A percentile compares a stretch with the other conserved stretches of the same genome.
phyloP scores from a whole-genome alignment of 2,329 filamentous ascomycete genomes.

The Diaporthe citri region DNA sequence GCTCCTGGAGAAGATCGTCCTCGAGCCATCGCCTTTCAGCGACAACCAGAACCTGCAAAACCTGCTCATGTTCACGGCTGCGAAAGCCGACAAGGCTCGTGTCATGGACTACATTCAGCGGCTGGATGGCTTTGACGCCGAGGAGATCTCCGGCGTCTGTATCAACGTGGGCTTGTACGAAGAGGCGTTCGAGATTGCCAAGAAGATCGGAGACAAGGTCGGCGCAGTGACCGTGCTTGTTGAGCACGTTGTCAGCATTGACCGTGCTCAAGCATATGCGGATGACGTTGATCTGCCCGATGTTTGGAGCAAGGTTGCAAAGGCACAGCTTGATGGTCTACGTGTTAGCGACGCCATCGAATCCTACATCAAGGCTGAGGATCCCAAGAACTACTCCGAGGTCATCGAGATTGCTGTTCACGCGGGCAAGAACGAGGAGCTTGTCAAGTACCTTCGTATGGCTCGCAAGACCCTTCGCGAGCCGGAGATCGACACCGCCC shows the following conservation, averaged over 20 bases:
- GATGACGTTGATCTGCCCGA: conserved; percentile 94
- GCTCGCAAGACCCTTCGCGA: conserved; percentile 96
- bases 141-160: conserved; percentile 93
- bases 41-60: conserved; percentile 98
- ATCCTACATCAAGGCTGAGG: conserved; percentile 95
- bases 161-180: conserved; percentile 96
- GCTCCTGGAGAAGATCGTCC: conserved; percentile 97
- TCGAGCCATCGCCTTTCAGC: conserved; percentile 99
- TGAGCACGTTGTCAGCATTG: conserved; percentile 97
- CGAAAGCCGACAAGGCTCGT: conserved; percentile 94
- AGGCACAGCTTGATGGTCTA: conserved; percentile 96
- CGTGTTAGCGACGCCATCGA: conserved; percentile 93
- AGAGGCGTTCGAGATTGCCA: conserved; percentile 98
- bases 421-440: conserved; percentile 96
- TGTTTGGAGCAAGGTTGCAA: conserved; percentile 98
- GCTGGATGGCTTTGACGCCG: conserved; percentile 88
- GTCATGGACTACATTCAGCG: conserved; percentile 97
- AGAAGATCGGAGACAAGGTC: conserved; percentile 92
- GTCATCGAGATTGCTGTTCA: conserved; percentile 96
- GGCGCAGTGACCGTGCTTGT: conserved; percentile 93
- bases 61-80: conserved; percentile 93
- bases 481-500: conserved; percentile 89
- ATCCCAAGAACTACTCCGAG: conserved; percentile 92
- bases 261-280: conserved; percentile 94
- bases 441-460: conserved; percentile 97